Evolutionary conservation across 2,329 filamentous ascomycete genomes (phyloP).

Genomic region (Aspergillus quadrilineatus): DNA sequence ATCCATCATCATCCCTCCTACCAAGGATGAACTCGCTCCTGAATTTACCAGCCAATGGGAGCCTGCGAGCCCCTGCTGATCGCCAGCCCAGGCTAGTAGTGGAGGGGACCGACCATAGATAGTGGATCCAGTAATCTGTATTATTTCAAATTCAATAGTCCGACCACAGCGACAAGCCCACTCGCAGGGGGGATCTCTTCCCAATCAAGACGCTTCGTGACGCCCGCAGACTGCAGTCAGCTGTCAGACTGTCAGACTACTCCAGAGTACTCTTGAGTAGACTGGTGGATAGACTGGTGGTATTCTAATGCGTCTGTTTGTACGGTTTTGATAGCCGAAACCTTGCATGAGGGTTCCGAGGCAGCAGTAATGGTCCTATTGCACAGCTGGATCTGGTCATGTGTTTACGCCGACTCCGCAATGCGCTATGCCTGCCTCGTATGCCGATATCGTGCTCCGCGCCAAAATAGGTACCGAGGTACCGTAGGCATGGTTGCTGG

Average conservation of each 20-base stretch:
- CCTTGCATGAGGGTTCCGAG: neutral
- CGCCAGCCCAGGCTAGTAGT: conserved; percentile 6
- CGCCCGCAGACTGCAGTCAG: too few relatives aligned
- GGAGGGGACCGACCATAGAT: neutral
- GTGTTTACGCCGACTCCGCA: neutral
- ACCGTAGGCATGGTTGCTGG: neutral
- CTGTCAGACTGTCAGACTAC: too few relatives aligned
- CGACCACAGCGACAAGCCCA: neutral
- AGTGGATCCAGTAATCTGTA: neutral
- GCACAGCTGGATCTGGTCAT: neutral
- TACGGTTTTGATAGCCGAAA: neutral
- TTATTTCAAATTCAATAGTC: conserved; percentile 8
- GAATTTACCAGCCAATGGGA: conserved; percentile 11
- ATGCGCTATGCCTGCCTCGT: neutral
- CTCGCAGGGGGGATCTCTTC: neutral
- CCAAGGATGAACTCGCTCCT: neutral
- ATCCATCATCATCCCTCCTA: neutral
- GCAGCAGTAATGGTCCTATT: neutral
- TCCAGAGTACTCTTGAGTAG: too few relatives aligned
- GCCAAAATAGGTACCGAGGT: too few relatives aligned
- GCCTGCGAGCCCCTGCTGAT: conserved; percentile 7
- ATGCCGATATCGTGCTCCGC: neutral
- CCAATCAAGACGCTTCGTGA: neutral
- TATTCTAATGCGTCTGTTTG: neutral
- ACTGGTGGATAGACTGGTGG: neutral